These are phyloP conservation scores for Antitrichia curtipendula DNA, from an alignment of 225 moss, liverwort and hornwort species.

Conservation along the genomic window DNA sequence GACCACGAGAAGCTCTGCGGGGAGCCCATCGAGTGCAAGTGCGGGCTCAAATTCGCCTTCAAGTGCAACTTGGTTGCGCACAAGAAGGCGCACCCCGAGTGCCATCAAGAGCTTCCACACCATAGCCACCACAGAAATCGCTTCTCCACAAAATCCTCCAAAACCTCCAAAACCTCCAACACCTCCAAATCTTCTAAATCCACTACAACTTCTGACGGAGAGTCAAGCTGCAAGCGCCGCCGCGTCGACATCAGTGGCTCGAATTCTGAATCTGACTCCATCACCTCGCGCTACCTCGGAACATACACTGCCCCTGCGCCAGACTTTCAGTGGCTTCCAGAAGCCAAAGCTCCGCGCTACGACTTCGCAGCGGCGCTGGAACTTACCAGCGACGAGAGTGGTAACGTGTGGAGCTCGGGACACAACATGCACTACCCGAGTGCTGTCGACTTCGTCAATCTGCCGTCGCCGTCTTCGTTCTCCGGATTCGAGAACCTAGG, in stretches of 20 bases:
- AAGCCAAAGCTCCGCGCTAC: neutral
- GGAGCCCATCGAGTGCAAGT: conserved; percentile 74
- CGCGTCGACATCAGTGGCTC: neutral
- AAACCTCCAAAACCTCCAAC: neutral
- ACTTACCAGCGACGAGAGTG: neutral
- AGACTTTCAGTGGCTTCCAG: neutral
- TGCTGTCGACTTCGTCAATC: neutral
- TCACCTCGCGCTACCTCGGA: neutral
- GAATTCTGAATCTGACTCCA: neutral
- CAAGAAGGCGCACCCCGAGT: conserved; percentile 68
- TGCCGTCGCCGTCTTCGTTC: neutral
- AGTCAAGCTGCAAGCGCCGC: conserved; percentile 8
- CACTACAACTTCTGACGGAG: neutral
- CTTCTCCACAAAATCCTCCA: neutral
- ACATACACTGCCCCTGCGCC: neutral
- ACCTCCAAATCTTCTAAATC: neutral
- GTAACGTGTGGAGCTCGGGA: neutral
- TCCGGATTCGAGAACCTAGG: neutral
- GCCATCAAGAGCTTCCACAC: conserved; percentile 27
- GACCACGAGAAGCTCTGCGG: conserved; percentile 94
- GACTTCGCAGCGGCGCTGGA: neutral
- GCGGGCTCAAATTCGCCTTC: conserved; percentile 87
- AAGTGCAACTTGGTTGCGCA: conserved; percentile 89
- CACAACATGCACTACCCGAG: neutral
- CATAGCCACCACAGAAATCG: neutral